Evolutionary conservation across 2,329 filamentous ascomycete species (phyloP).

Genomic region (Trichoderma sp.): DNA sequence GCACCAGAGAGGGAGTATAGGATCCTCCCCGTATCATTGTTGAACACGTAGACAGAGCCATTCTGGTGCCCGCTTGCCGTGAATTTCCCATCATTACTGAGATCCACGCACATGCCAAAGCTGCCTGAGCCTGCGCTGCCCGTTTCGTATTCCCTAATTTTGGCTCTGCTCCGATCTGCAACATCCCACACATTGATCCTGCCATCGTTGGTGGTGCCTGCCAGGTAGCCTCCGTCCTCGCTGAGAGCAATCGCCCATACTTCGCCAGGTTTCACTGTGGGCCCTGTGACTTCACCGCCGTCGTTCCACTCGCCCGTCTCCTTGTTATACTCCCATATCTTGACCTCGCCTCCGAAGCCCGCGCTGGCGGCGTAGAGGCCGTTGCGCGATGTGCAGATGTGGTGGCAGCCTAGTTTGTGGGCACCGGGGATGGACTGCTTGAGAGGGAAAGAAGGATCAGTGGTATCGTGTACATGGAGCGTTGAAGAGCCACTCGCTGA

Average conservation of each 20-base stretch:
- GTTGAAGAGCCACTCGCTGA: constrained; percentile 84
- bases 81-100: constrained; percentile 77
- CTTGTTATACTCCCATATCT: constrained; percentile 72
- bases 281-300: constrained; percentile 47
- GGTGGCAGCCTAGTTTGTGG: constrained; percentile 90
- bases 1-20: constrained; percentile 81
- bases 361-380: constrained; percentile 77
- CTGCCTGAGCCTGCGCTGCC: constrained; percentile 70
- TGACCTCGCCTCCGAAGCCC: constrained; percentile 88
- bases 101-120: constrained; percentile 86
- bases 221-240: constrained; percentile 79
- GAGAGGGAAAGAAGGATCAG: constrained; percentile 71
- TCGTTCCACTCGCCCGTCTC: constrained; percentile 59
- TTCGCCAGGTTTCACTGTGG: constrained; percentile 65
- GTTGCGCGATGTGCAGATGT: constrained; percentile 71
- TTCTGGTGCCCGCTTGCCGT: constrained; percentile 93
- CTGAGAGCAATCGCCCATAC: constrained; percentile 89
- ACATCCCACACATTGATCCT: constrained; percentile 88
- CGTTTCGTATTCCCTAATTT: constrained; percentile 85
- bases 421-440: constrained; percentile 77
- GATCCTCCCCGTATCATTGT: constrained; percentile 84
- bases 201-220: constrained; percentile 86
- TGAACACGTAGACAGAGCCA: constrained; percentile 91
- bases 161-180: constrained; percentile 56
- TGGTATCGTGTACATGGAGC: constrained; percentile 78